These are phyloP conservation scores for Aphanomyces euteiches DNA, from an alignment of 352 stramenopile species.

Conservation along the genomic window DNA sequence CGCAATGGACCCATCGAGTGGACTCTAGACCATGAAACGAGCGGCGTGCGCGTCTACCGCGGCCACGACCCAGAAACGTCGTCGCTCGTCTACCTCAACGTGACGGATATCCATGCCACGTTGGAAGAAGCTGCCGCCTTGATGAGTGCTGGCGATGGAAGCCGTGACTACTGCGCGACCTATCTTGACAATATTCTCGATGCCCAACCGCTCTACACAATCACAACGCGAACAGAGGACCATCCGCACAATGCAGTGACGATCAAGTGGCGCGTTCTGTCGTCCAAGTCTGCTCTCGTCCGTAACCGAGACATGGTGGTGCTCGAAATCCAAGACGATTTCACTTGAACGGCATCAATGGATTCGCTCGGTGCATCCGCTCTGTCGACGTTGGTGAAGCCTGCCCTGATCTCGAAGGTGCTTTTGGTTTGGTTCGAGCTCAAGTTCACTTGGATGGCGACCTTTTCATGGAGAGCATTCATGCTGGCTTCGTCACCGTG, in stretches of 20 bases:
- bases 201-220: conserved; percentile 62
- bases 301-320: conserved; percentile 53
- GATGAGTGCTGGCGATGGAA: neutral
- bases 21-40: neutral
- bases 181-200: conserved; percentile 54
- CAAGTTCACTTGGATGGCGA: neutral
- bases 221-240: conserved; percentile 51
- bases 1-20: conserved; percentile 16
- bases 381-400: neutral
- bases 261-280: conserved; percentile 72
- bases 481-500: neutral
- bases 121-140: neutral
- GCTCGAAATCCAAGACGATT: neutral
- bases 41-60: neutral
- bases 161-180: neutral
- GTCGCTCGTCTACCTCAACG: neutral
- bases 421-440: neutral
- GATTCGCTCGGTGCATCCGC: neutral
- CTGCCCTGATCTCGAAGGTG: neutral
- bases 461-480: neutral
- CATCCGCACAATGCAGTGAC: conserved; percentile 75
- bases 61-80: neutral
- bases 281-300: conserved; percentile 54
- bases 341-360: neutral
- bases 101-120: neutral